Percentiles rank a stretch among this genome's conserved stretches.
Conservation (phyloP, 78 protist species). For the Chrysochromulina parva region DNA sequence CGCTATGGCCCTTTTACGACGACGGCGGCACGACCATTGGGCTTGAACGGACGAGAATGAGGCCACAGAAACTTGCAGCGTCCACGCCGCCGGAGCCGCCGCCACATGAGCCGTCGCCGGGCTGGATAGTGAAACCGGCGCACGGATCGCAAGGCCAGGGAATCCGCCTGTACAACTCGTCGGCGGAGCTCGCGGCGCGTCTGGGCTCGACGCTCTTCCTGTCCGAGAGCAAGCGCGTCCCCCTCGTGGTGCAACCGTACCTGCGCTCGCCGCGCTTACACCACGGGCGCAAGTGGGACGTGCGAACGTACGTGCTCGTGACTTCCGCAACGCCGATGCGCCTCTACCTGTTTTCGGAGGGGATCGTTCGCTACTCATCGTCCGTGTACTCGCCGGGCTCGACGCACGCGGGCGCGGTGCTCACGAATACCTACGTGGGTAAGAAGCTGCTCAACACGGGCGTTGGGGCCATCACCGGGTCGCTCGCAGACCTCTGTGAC, state of each 20-base stretch:
- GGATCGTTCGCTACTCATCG: neutral
- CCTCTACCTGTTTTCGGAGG: neutral
- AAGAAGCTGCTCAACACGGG: neutral
- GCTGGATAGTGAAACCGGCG: no score
- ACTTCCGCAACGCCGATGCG: neutral
- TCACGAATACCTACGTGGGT: neutral
- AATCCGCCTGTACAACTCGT: no score
- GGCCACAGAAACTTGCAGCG: no score
- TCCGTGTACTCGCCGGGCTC: neutral
- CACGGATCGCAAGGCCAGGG: no score
- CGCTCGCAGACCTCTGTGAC: neutral
- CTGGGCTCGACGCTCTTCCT: no score
- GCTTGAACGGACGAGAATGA: no score
- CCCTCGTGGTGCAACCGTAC: neutral
- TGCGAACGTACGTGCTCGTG: neutral
- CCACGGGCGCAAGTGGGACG: conserved; percentile 11
- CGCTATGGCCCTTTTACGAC: no score
- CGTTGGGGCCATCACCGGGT: neutral
- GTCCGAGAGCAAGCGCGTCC: no score
- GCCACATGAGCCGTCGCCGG: no score
- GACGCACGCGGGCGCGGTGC: neutral
- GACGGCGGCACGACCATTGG: no score
- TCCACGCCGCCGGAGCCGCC: no score
- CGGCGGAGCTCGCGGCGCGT: no score
- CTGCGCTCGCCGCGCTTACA: neutral